Evolutionary conservation across 1,139 yeast genomes (phyloP).

Genomic region (Ogataea hybrid): DNA sequence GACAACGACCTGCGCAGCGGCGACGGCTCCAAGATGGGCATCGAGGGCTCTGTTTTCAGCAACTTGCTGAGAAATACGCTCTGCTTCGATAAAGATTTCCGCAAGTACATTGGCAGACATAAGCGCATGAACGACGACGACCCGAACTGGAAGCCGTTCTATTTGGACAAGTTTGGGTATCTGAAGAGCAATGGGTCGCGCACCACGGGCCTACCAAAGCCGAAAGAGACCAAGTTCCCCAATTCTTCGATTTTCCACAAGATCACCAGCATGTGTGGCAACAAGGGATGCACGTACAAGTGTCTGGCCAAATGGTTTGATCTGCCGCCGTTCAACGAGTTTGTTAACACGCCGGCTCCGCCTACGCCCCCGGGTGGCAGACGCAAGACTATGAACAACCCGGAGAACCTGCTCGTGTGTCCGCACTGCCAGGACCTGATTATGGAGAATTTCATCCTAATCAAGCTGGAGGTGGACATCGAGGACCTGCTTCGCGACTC

Average conservation of each 20-base stretch:
- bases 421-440: slow-evolving; percentile 28
- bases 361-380: slow-evolving; percentile 32
- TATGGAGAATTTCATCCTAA: slow-evolving; percentile 26
- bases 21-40: slow-evolving; percentile 18
- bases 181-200: slow-evolving; percentile 18
- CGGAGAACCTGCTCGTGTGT: slow-evolving; percentile 32
- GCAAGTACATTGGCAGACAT: slow-evolving; percentile 23
- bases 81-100: slow-evolving; percentile 24
- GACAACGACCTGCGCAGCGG: slow-evolving; percentile 27
- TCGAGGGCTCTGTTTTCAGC: slow-evolving; percentile 31
- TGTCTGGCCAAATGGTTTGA: slow-evolving; percentile 33
- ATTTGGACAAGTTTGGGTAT: slow-evolving; percentile 29
- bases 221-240: slow-evolving; percentile 28
- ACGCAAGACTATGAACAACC: slow-evolving; percentile 26
- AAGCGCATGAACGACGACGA: slow-evolving; percentile 13
- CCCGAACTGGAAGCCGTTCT: slow-evolving; percentile 28
- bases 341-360: slow-evolving; percentile 30
- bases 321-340: slow-evolving; percentile 34
- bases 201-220: slow-evolving; percentile 1
- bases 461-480: slow-evolving; percentile 30
- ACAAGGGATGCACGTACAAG: slow-evolving; percentile 24
- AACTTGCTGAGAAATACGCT: slow-evolving; percentile 28
- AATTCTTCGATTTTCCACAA: slow-evolving; percentile 28
- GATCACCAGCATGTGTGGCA: slow-evolving; percentile 23
- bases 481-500: slow-evolving; percentile 26